Percentiles rank a stretch among this genome's conserved stretches.
Conservation (phyloP, 1,284 basidiomycete genomes). For the Tilletia indica region DNA sequence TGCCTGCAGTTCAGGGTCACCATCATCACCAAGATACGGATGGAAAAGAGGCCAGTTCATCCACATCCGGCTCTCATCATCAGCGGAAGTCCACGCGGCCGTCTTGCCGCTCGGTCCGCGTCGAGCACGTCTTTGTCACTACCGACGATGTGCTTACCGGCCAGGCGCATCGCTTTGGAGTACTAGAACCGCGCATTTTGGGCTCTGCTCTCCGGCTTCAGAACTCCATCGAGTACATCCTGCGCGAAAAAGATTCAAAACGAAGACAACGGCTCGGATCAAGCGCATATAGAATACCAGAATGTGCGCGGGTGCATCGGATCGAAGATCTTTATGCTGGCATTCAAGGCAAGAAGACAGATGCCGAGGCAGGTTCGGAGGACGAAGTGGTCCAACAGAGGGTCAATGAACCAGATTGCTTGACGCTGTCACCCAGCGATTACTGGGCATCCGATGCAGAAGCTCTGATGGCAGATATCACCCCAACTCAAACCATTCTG, state of each 20-base stretch:
- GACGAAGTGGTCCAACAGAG: background rate
- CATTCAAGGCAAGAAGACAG: background rate
- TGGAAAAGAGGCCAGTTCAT: background rate
- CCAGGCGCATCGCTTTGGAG: conserved; percentile 41
- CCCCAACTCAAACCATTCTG: conserved; percentile 37
- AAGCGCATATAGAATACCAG: conserved; percentile 2
- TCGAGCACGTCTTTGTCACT: conserved; percentile 52
- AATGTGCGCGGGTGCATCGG: conserved; percentile 12
- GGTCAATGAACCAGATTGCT: conserved; percentile 24
- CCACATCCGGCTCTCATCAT: conserved; percentile 20
- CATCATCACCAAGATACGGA: background rate
- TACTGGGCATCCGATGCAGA: conserved; percentile 38
- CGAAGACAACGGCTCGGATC: background rate
- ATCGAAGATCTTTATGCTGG: conserved; percentile 5
- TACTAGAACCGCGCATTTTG: conserved; percentile 43
- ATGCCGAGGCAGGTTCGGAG: background rate
- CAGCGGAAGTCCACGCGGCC: conserved; percentile 20
- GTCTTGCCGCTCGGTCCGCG: conserved; percentile 30
- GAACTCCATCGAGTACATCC: conserved; percentile 29
- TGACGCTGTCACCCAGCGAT: conserved; percentile 48
- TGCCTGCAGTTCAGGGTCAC: background rate
- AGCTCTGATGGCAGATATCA: conserved; percentile 29
- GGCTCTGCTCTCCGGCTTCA: conserved; percentile 45
- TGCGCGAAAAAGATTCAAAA: background rate
- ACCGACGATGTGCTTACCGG: conserved; percentile 49